Evolutionary conservation across 2,329 filamentous ascomycete genomes (phyloP).

Genomic region (Aspergillus nomiae): DNA sequence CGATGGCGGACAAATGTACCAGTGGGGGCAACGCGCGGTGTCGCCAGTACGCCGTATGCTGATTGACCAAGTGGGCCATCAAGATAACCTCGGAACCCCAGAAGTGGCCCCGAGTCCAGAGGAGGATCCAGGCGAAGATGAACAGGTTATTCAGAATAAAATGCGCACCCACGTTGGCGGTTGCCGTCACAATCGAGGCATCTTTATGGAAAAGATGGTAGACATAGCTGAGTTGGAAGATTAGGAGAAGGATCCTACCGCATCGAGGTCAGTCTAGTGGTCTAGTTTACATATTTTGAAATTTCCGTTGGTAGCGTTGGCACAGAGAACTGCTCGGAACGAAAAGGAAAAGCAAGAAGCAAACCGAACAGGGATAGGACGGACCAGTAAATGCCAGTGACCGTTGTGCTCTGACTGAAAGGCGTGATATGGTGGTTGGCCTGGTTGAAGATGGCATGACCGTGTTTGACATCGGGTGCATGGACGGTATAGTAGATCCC

Average conservation of each 20-base stretch:
- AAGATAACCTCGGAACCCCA: slow-evolving; percentile 74
- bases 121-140: slow-evolving; percentile 77
- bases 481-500: slow-evolving; percentile 74
- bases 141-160: slow-evolving; percentile 86
- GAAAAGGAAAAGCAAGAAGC: not conserved
- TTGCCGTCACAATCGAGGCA: slow-evolving; percentile 63
- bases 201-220: slow-evolving; percentile 73
- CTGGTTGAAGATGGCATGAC: slow-evolving; percentile 73
- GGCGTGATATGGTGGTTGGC: slow-evolving; percentile 68
- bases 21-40: slow-evolving; percentile 70
- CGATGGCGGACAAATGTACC: slow-evolving; percentile 75
- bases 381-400: slow-evolving; percentile 75
- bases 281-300: not conserved
- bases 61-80: slow-evolving; percentile 79
- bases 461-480: slow-evolving; percentile 60
- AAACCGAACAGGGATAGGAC: not conserved
- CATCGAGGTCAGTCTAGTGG: not conserved
- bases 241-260: slow-evolving; percentile 68
- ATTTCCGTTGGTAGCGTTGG: not conserved
- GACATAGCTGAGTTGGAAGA: slow-evolving; percentile 75
- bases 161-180: slow-evolving; percentile 77
- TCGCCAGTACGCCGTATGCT: slow-evolving; percentile 77
- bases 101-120: slow-evolving; percentile 78
- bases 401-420: slow-evolving; percentile 70
- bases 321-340: not conserved